Evolutionary conservation across 257 asterid species (phyloP).

Genomic region (Handroanthus guayacan): DNA sequence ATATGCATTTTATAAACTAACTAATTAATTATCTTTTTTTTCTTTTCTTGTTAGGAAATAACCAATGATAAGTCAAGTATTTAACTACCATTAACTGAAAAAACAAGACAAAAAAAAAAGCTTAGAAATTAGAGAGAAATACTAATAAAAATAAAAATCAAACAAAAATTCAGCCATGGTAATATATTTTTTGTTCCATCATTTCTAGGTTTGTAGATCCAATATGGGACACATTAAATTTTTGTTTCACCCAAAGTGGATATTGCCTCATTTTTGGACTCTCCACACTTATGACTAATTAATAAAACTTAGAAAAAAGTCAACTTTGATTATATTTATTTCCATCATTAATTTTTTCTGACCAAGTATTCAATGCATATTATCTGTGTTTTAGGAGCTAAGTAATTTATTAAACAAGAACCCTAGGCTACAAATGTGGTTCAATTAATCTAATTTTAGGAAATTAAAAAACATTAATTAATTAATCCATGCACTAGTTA

Average conservation of each 20-base stretch:
- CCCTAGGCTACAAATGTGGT: constrained; percentile 16
- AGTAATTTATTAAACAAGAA: constrained; percentile 9
- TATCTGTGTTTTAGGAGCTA: neutral
- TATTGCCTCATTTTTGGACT: constrained; percentile 25
- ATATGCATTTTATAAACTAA: neutral
- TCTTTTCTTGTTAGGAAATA: no score
- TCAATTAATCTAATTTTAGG: constrained; percentile 6
- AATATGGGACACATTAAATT: constrained; percentile 17
- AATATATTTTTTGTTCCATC: constrained; percentile 2
- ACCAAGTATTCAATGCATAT: constrained; percentile 32
- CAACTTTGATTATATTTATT: constrained; percentile 19
- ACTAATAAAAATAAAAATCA: no score
- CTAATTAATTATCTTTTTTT: no score
- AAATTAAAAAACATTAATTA: neutral
- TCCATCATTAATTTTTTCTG: neutral
- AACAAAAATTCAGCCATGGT: neutral
- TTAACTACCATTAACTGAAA: no score
- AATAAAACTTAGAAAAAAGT: constrained; percentile 6
- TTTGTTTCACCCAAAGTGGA: constrained; percentile 34
- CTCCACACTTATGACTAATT: neutral
- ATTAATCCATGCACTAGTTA: constrained; percentile 7
- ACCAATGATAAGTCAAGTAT: no score
- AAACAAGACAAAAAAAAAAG: no score
- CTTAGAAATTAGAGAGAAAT: no score
- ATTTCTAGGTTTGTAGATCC: constrained; percentile 39